Evolutionary conservation across 2,329 filamentous ascomycete genomes (phyloP), one percentile per base, ranked within the genome.

Genomic region (Alternaria angustiovoidea): DNA sequence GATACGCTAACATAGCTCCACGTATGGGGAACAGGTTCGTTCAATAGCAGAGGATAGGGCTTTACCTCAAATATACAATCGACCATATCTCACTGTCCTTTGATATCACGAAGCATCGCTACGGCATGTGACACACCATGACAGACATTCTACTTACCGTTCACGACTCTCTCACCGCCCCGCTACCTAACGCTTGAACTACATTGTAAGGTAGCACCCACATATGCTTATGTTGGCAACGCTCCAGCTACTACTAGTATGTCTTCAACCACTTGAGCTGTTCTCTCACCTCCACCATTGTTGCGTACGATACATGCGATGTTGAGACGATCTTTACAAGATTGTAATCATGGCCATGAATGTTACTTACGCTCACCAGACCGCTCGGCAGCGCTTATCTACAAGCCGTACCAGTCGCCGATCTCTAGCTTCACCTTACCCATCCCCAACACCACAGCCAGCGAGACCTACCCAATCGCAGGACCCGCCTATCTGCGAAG

Each of bases 241-340:
- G 44, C 54, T 36, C 20, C 14, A 49, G 24, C 34, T 38, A 11
- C 26, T 58, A 20, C 18, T 24, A 26, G 47, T 65, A 56, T 38
- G 43, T 46, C 22, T 16, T 20, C 12, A 26, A 7, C 7, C n/a
- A 6, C 12, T n/a, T 30, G 20, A 16, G 38, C 6, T 38, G 14
- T 28, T 5, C 48, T 18, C 43, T 36, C n/a, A 43, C 28, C 22
- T 32, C 5, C 22, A n/a, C 11, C 11, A 7, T 20, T 54, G 58
- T 60, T 63, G 53, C 36, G 28, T 32, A 49, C 28, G 51, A 58
- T 43, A 52, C 39, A n/a, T 41, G 36, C n/a, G 34, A 47, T 28
- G 52, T n/a, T 7, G 30, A 28, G 9, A 53, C 14, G 48, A 7
- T 9, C 3, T 46, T 41, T 18, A 5, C 26, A n/a, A 24, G 1